phyloP scores from a whole-genome alignment of 2,329 filamentous ascomycete genomes.

The Stemphylium lycopersici region DNA sequence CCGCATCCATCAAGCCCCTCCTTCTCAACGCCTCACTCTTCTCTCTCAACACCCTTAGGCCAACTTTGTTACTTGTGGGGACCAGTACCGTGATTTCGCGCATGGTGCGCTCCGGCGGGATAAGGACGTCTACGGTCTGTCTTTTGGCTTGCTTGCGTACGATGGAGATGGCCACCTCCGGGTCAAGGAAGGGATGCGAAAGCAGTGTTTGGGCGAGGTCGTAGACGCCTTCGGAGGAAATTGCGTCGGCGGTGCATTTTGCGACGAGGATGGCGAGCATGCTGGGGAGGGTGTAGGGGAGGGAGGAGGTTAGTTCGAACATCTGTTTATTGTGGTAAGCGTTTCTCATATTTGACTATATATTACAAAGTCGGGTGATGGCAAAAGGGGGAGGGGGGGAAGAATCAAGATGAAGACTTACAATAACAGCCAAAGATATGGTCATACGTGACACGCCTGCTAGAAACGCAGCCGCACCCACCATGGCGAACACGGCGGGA shows the following conservation, averaged over 20 bases:
- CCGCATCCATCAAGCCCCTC: constrained; percentile 63
- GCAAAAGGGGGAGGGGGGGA: too few relatives aligned
- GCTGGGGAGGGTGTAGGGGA: constrained; percentile 63
- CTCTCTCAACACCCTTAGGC: constrained; percentile 48
- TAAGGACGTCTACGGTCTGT: constrained; percentile 53
- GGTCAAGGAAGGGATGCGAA: constrained; percentile 64
- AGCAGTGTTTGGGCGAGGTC: constrained; percentile 65
- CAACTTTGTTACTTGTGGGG: constrained; percentile 53
- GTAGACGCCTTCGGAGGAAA: constrained; percentile 62
- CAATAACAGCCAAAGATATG: constrained; percentile 62
- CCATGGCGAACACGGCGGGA: constrained; percentile 66
- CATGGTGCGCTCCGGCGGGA: constrained; percentile 63
- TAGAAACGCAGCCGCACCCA: constrained; percentile 64
- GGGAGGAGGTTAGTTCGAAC: constrained; percentile 60
- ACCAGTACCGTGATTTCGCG: constrained; percentile 61
- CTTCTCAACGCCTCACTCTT: constrained; percentile 57
- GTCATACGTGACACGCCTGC: constrained; percentile 66
- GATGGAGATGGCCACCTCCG: constrained; percentile 55
- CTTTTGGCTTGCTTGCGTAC: constrained; percentile 44
- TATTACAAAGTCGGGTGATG: too few relatives aligned
- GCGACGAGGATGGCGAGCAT: constrained; percentile 66
- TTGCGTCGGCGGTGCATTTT: constrained; percentile 64
- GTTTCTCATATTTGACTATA: too few relatives aligned
- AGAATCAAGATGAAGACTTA: not conserved
- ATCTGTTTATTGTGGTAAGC: constrained; percentile 40